Evolutionary conservation across 768 basidiomycete genomes (phyloP), one percentile per base, ranked within the genome.

Genomic region (Trichaptum fuscoviolaceum): DNA sequence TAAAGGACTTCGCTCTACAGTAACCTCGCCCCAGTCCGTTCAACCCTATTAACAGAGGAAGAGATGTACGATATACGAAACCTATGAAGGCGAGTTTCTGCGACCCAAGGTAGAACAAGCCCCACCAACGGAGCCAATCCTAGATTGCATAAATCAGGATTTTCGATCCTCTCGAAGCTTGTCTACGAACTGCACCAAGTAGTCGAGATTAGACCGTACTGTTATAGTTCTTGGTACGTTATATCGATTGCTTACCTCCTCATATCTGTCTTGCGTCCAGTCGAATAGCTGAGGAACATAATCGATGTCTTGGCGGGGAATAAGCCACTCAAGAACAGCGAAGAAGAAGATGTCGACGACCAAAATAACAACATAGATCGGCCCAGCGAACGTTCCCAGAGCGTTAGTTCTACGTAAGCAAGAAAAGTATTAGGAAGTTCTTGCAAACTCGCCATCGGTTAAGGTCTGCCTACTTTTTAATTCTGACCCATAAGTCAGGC

Each of bases 301-400:
- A 75, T 96, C 92, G 64, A 97, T 78, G 65, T 87, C 81, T 24
- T 89, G 85, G 60, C 89, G 79, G 0, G 96, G 96, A 73, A 87
- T 83, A 81, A 87, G 88, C 88, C 87, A 92, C 71, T 97, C 94
- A 3, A 99, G 80, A 62, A 93, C 79, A 70, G 87, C 72, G 74
- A 93, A 95, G 76, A 97, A 96, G 8, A 96, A 75, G 73, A 93
- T 94, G 71, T 95, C 90, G 0, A 99, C 92, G 30, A 95, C 81
- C 57, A 97, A 78, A 57, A 99, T 98, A 69, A 90, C 86, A 9
- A 91, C 88, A 71, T 94, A 91, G 58, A 99, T 97, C 1, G 87
- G 86, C 0, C 97, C 97, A 9, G 88, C 92, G 60, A 93, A 88
- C 0, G 84, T 84, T 0, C 92, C 97, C 8, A 93, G 79, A 63